These are phyloP conservation scores for Sugiyamaella mastotermitis DNA, from an alignment of 805 yeast species.

Conservation along the genomic window DNA sequence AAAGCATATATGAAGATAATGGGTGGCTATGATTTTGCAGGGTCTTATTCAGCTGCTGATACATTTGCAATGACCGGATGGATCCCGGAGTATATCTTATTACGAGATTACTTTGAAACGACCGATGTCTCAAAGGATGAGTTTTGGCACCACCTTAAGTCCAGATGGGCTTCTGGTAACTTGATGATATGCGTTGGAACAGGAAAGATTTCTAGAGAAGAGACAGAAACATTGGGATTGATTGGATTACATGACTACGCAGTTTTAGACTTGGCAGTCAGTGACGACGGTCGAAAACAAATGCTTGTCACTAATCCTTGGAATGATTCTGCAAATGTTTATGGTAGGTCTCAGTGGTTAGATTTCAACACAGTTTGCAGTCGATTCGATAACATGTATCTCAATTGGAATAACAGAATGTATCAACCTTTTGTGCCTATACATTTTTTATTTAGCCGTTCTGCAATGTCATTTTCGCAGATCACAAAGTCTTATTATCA, in stretches of 20 bases:
- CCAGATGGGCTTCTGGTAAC: slow-evolving; percentile 29
- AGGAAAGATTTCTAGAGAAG: slow-evolving; percentile 35
- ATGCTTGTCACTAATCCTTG: slow-evolving; percentile 45
- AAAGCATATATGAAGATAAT: slow-evolving; percentile 62
- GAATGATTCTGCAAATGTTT: slow-evolving; percentile 17
- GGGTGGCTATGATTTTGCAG: slow-evolving; percentile 58
- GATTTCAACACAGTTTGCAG: slow-evolving; percentile 30
- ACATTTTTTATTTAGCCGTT: not conserved
- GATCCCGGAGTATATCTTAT: slow-evolving; percentile 54
- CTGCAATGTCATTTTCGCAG: not conserved
- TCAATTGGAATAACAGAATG: slow-evolving; percentile 55
- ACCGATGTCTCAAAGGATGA: slow-evolving; percentile 18
- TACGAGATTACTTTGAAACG: slow-evolving; percentile 29
- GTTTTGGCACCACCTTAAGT: slow-evolving; percentile 33
- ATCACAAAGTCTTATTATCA: not conserved
- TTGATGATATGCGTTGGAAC: slow-evolving; percentile 66
- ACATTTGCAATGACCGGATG: slow-evolving; percentile 62
- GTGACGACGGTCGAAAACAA: slow-evolving; percentile 13
- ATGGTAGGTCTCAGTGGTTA: slow-evolving; percentile 22
- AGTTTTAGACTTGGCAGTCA: slow-evolving; percentile 35
- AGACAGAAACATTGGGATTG: slow-evolving; percentile 33
- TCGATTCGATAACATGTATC: slow-evolving; percentile 47
- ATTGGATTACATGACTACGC: slow-evolving; percentile 68
- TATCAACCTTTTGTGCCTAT: slow-evolving; percentile 14
- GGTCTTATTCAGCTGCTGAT: slow-evolving; percentile 74